Evolutionary conservation across 2,329 filamentous ascomycete genomes (phyloP).

Genomic region (Alternaria panax): DNA sequence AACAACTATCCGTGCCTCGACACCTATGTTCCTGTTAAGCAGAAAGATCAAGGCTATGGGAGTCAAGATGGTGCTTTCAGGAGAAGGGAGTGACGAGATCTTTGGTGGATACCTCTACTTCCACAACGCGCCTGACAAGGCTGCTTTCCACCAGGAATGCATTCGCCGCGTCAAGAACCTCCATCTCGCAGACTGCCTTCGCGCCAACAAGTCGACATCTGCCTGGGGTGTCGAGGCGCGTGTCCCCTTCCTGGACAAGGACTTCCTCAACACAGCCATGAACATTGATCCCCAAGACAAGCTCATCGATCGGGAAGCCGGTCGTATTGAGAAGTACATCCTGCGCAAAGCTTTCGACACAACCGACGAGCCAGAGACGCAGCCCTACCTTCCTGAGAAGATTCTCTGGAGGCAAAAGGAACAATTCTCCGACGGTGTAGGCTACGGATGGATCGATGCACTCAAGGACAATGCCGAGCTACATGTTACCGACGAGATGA

Average conservation of each 20-base stretch:
- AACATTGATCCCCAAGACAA: conserved; percentile 93
- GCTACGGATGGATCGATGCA: conserved; percentile 98
- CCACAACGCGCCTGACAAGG: conserved; percentile 88
- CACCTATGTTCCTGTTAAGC: conserved; percentile 96
- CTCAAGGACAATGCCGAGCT: conserved; percentile 93
- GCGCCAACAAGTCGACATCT: conserved; percentile 98
- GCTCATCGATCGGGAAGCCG: conserved; percentile 79
- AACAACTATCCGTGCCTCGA: conserved; percentile 96
- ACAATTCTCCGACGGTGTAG: conserved; percentile 98
- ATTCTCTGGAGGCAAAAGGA: conserved; percentile 99
- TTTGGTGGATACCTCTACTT: conserved; percentile 99
- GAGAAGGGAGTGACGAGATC: conserved; percentile 97
- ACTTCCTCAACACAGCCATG: conserved; percentile 93
- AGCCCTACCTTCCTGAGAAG: conserved; percentile 91
- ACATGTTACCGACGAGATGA: conserved; percentile 94
- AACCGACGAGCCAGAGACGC: conserved; percentile 77
- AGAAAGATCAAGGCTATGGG: conserved; percentile 99
- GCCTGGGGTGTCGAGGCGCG: conserved; percentile 98
- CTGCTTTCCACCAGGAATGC: conserved; percentile 94
- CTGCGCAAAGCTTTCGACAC: conserved; percentile 98
- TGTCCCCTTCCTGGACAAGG: conserved; percentile 96
- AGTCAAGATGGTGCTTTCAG: conserved; percentile 98
- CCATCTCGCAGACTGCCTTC: conserved; percentile 92
- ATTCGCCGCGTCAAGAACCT: conserved; percentile 95
- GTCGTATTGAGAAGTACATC: conserved; percentile 95